A percentile compares a stretch with the other conserved stretches of the same genome.
phyloP scores from a whole-genome alignment of 2,329 filamentous ascomycete genomes.

The Sporothrix dimorphospora region DNA sequence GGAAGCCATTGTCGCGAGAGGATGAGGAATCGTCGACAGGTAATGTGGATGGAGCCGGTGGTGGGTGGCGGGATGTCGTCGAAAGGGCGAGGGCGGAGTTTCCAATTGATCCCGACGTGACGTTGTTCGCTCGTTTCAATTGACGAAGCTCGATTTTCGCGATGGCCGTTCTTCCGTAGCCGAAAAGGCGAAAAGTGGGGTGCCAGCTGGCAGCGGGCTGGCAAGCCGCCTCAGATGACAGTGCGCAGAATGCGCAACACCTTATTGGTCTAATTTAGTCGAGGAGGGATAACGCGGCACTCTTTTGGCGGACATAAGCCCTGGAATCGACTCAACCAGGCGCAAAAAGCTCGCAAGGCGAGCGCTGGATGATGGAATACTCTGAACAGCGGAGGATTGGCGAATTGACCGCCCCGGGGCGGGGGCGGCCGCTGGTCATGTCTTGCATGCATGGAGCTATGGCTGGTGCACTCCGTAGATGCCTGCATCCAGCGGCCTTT shows the following conservation, averaged over 20 bases:
- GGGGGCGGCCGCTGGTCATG: conserved; percentile 1
- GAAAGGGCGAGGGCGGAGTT: background rate
- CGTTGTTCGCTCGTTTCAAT: background rate
- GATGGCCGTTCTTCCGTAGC: conserved; percentile 17
- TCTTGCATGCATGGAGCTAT: background rate
- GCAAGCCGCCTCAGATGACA: conserved; percentile 2
- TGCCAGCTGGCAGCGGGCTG: conserved; percentile 26
- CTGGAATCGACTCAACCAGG: background rate
- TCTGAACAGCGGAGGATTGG: background rate
- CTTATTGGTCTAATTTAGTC: conserved; percentile 23
- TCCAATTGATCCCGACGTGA: conserved; percentile 1
- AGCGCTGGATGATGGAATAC: conserved; percentile 24
- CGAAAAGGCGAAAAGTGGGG: conserved; percentile 20
- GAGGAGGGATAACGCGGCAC: background rate
- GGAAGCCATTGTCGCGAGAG: conserved; percentile 55
- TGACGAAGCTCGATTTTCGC: conserved; percentile 24
- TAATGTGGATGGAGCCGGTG: background rate
- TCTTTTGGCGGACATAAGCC: background rate
- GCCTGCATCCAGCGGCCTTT: background rate
- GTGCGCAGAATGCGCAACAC: conserved; percentile 11
- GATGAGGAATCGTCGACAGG: background rate
- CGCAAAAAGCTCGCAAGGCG: conserved; percentile 18
- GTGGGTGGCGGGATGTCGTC: background rate
- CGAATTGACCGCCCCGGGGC: conserved; percentile 2
- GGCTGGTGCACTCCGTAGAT: background rate